A percentile compares a stretch with the other conserved stretches of the same genome.
phyloP scores from a whole-genome alignment of 2,329 filamentous ascomycete species.

The Aspergillus fumigatiaffinis region DNA sequence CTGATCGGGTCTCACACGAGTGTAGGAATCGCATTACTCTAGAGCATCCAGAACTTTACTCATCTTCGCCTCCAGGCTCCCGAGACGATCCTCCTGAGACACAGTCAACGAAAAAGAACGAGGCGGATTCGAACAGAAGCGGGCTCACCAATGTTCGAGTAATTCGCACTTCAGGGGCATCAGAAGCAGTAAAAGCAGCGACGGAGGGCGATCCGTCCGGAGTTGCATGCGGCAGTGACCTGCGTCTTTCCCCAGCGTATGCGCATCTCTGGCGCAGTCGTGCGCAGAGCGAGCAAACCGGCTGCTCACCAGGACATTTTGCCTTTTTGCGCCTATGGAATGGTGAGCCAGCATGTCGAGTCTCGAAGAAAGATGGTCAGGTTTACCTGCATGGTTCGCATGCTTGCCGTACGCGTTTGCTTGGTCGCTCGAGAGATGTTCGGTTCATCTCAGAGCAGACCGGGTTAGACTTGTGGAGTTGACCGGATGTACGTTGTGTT shows the following conservation, averaged over 20 bases:
- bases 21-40: slow-evolving; percentile 21
- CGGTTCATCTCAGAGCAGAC: slow-evolving; percentile 9
- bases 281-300: slow-evolving; percentile 47
- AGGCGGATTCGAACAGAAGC: neutral
- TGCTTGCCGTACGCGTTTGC: slow-evolving; percentile 38
- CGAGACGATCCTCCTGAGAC: slow-evolving; percentile 31
- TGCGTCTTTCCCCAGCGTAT: slow-evolving; percentile 38
- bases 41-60: slow-evolving; percentile 34
- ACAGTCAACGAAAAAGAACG: neutral
- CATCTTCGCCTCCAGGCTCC: slow-evolving; percentile 31
- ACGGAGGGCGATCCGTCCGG: slow-evolving; percentile 12
- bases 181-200: neutral
- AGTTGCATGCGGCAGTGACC: slow-evolving; percentile 11
- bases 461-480: neutral
- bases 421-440: slow-evolving; percentile 21
- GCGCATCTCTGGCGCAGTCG: slow-evolving; percentile 47
- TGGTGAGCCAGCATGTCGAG: slow-evolving; percentile 4
- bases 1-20: neutral
- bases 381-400: slow-evolving; percentile 42
- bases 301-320: slow-evolving; percentile 50
- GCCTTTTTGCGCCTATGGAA: slow-evolving; percentile 48
- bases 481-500: neutral
- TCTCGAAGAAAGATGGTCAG: neutral
- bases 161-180: slow-evolving; percentile 6
- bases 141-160: slow-evolving; percentile 20